Percentiles rank a stretch among this genome's conserved stretches.
phyloP scores from a whole-genome alignment of 805 yeast genomes.

The Metschnikowia reukaufii region DNA sequence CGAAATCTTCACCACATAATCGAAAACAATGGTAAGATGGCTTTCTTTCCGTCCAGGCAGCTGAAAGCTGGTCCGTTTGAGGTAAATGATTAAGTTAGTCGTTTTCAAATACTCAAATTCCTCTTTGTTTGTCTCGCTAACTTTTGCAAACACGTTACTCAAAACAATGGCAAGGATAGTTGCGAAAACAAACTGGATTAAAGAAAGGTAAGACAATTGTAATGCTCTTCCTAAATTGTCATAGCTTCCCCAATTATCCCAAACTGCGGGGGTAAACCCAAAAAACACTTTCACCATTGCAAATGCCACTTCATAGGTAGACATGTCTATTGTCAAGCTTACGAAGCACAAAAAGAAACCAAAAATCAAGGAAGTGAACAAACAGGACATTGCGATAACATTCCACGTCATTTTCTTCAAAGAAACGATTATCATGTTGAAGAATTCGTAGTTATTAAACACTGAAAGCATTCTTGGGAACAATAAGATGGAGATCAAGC shows the following conservation, averaged over 20 bases:
- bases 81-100: slow-evolving; percentile 37
- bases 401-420: slow-evolving; percentile 52
- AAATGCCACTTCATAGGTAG: slow-evolving; percentile 47
- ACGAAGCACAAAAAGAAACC: slow-evolving; percentile 59
- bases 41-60: slow-evolving; percentile 12
- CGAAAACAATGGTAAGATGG: slow-evolving; percentile 14
- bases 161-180: slow-evolving; percentile 57
- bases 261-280: slow-evolving; percentile 61
- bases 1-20: slow-evolving; percentile 27
- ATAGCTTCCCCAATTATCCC: slow-evolving; percentile 54
- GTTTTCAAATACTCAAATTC: slow-evolving; percentile 43
- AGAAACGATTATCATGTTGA: slow-evolving; percentile 52
- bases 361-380: slow-evolving; percentile 49
- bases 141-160: slow-evolving; percentile 40
- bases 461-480: slow-evolving; percentile 51
- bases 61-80: slow-evolving; percentile 31
- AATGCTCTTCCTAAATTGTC: slow-evolving; percentile 47
- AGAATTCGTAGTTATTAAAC: slow-evolving; percentile 51
- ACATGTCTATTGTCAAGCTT: slow-evolving; percentile 43
- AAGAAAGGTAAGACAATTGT: slow-evolving; percentile 50
- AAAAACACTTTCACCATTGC: slow-evolving; percentile 53
- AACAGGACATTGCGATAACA: slow-evolving; percentile 47
- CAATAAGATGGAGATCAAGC: slow-evolving; percentile 47
- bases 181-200: slow-evolving; percentile 54
- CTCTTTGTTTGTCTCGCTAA: slow-evolving; percentile 32